Evolutionary conservation across 768 basidiomycete genomes (phyloP).

Genomic region (Amanita molliuscula): DNA sequence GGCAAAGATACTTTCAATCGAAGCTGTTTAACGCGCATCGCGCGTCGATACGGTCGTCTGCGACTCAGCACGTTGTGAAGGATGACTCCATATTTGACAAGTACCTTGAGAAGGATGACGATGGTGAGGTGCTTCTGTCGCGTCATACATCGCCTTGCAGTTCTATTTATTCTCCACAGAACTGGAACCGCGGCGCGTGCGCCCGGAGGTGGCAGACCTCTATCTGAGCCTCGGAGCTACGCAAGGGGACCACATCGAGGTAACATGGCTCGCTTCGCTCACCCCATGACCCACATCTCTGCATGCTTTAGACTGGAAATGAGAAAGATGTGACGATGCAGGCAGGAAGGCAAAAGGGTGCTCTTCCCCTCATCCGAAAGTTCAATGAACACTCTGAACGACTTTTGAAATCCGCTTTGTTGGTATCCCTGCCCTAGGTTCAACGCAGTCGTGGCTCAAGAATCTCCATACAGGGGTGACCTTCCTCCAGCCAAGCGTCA

Average conservation of each 20-base stretch:
- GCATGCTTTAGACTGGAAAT: constrained; percentile 64
- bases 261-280: constrained; percentile 17
- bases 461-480: constrained; percentile 35
- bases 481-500: constrained; percentile 49
- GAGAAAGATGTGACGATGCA: constrained; percentile 92
- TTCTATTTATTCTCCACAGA: constrained; percentile 29
- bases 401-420: constrained; percentile 74
- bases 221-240: constrained; percentile 86
- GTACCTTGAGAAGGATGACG: constrained; percentile 93
- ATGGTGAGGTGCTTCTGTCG: constrained; percentile 46
- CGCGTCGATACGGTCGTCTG: constrained; percentile 83
- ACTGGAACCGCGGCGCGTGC: constrained; percentile 64
- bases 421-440: constrained; percentile 8
- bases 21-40: constrained; percentile 93
- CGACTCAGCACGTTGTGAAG: constrained; percentile 74
- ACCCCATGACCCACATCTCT: constrained; percentile 1
- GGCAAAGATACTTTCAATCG: constrained; percentile 95
- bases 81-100: constrained; percentile 92
- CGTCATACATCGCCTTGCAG: background rate
- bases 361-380: constrained; percentile 87
- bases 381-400: constrained; percentile 97
- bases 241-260: constrained; percentile 84
- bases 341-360: constrained; percentile 79
- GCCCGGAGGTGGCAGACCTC: constrained; percentile 58
- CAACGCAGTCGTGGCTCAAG: constrained; percentile 1